Evolutionary conservation across 257 asterid species (phyloP), one percentile per base, ranked within the genome.

Genomic region (Petunia axillaris): DNA sequence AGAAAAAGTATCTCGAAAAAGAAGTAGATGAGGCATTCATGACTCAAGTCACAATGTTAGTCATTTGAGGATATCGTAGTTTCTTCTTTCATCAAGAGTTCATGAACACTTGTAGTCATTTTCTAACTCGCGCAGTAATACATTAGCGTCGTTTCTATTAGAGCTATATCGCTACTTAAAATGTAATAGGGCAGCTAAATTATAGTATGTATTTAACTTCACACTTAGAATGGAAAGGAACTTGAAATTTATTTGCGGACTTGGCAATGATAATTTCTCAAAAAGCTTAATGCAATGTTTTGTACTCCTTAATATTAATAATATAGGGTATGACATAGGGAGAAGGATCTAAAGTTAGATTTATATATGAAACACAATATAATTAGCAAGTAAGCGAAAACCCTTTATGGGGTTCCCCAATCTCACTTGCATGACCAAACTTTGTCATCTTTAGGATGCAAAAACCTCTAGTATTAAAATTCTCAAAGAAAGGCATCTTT

Each of bases 391-490:
- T 3, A 63, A 71, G 53, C 73, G 67, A 35, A 65, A 41, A 9
- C 11, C 55, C n/a, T 63, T 71, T 74, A 80, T 64, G 43, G 87
- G 81, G 60, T 85, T 83, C 78, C 50, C 39, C 84, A 82, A 83
- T 82, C 86, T 84, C 79, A 63, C 87, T 81, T 81, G 82, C 83
- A 80, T 80, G 85, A 84, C 79, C 71, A 86, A 82, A 83, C 76
- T 82, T 83, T 86, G 93, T 88, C 89, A 82, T 85, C 83, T 84
- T 86, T 86, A 76, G 91, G 91, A 85, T 81, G 89, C 91, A 87
- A 85, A 85, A 77, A 85, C 40, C 44, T 46, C 35, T n/a, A 2
- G 38, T 15, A 77, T 13, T 64, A 25, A 79, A 39, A 84, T 75
- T 37, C 38, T 64, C 3, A 73, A 35, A 53, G 4, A 58, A 83